Conservation (phyloP, 306 rosid genomes). For the Cicer arietinum region DNA sequence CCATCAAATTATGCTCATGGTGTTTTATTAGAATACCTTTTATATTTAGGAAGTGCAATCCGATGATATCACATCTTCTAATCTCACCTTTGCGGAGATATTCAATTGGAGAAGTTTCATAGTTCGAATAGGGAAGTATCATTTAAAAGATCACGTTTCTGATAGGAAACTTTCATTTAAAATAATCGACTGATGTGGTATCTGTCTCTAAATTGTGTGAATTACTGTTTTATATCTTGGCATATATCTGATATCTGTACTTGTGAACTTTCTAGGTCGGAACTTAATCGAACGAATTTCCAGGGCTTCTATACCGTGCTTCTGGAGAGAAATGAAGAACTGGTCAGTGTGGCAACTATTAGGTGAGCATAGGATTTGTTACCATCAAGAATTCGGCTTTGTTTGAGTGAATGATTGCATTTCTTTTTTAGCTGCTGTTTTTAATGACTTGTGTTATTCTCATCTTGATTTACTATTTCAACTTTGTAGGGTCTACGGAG, state of each 20-base stretch:
- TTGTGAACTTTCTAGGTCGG: constrained; percentile 60
- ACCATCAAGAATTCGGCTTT: constrained; percentile 11
- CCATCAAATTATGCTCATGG: constrained; percentile 31
- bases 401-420: constrained; percentile 12
- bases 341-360: constrained; percentile 76
- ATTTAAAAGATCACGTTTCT: not conserved
- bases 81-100: not conserved
- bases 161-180: not conserved
- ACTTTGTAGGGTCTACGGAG: constrained; percentile 70
- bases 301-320: constrained; percentile 79
- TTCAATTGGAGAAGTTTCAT: not conserved
- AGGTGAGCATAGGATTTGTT: constrained; percentile 61
- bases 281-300: constrained; percentile 80
- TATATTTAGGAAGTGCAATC: not conserved
- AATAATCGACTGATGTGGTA: constrained; percentile 22
- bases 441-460: constrained; percentile 27
- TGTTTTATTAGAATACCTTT: constrained; percentile 9
- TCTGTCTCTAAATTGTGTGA: constrained; percentile 19
- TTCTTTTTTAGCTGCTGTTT: constrained; percentile 23
- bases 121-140: not conserved
- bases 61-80: not conserved
- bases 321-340: constrained; percentile 76
- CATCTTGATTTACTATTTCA: constrained; percentile 30
- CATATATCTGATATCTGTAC: constrained; percentile 30
- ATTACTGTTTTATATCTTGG: constrained; percentile 29